Evolutionary conservation across 805 yeast genomes (phyloP), one percentile per base, ranked within the genome.

Genomic region (Scheffersomyces lignosus): DNA sequence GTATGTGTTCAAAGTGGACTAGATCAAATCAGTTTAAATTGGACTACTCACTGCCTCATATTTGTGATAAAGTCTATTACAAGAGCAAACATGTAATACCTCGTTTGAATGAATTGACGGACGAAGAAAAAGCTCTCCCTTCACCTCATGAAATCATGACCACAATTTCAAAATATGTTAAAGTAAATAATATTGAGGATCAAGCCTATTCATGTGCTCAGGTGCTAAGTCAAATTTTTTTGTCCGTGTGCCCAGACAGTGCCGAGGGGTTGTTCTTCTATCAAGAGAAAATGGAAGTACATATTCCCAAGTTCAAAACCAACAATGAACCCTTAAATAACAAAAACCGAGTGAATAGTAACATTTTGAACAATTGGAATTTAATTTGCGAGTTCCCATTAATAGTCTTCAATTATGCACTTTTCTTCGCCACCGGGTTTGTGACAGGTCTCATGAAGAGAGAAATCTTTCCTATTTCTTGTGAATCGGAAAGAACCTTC

Each of bases 241-340:
- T 20, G 9, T 20, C 24, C 9, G 7, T 20, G 10, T 10, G 7
- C 10, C 24, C 24, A 10, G 24, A 20, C 10, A 20, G 9, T 7
- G 7, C 10, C 9, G 24, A 20, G 10, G 24, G 24, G 9, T 20
- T 20, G 24, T 20, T 10, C 9, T 20, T 20, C 24, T 20, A 7
- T 7, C 24, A 7, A 10, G 24, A 87, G 56, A 48, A 71, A 88
- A 31, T 83, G 75, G 48, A 78, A 80, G 44, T 88, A 81, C 65
- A 87, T 70, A 41, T 83, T 75, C 52, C 86, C 78, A 36, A 83
- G 68, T 46, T 86, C 95, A 20, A 80, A 40, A 60, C 87, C 95
- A 47, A 73, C 74, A 18, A 47, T 58, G 24, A 20, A 20, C n/a
- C n/a, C n/a, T n/a, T n/a, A n/a, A n/a, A n/a, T n/a, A n/a, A n/a